phyloP scores from a whole-genome alignment of 1,284 basidiomycete species.

The Ganoderma multipileum region DNA sequence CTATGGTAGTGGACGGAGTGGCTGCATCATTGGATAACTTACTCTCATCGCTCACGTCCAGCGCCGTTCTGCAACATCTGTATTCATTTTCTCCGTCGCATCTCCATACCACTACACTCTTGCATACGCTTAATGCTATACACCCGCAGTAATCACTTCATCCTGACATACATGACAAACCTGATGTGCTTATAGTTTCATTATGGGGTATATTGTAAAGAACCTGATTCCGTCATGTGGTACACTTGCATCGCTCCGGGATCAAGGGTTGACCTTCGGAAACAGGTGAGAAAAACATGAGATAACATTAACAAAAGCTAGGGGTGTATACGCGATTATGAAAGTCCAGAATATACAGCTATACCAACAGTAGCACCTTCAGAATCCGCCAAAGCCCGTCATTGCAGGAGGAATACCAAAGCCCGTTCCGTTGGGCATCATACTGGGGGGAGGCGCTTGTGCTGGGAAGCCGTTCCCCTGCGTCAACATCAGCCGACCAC shows the following conservation, averaged over 20 bases:
- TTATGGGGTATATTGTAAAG: neutral
- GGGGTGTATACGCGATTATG: slow-evolving; percentile 33
- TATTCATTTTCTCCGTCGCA: slow-evolving; percentile 2
- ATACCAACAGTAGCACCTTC: slow-evolving; percentile 28
- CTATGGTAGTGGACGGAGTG: slow-evolving; percentile 38
- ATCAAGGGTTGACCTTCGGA: neutral
- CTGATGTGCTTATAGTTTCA: neutral
- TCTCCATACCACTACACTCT: slow-evolving; percentile 5
- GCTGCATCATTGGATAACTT: slow-evolving; percentile 38
- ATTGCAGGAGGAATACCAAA: slow-evolving; percentile 52
- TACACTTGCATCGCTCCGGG: neutral
- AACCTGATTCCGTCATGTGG: neutral
- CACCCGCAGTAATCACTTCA: neutral
- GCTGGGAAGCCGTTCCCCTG: slow-evolving; percentile 63
- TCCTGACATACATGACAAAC: neutral
- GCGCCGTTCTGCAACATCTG: slow-evolving; percentile 16
- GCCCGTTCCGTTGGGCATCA: slow-evolving; percentile 36
- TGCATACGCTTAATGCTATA: slow-evolving; percentile 8
- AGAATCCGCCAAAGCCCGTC: slow-evolving; percentile 46
- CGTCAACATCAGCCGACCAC: slow-evolving; percentile 70
- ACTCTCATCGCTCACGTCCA: neutral
- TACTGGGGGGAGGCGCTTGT: slow-evolving; percentile 51
- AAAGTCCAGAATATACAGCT: slow-evolving; percentile 33
- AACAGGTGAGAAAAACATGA: neutral
- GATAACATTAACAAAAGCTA: slow-evolving; percentile 30